A percentile compares a stretch with the other conserved stretches of the same genome.
Conservation (phyloP, 345 rosid genomes). For the Anastatica hierochuntica region DNA sequence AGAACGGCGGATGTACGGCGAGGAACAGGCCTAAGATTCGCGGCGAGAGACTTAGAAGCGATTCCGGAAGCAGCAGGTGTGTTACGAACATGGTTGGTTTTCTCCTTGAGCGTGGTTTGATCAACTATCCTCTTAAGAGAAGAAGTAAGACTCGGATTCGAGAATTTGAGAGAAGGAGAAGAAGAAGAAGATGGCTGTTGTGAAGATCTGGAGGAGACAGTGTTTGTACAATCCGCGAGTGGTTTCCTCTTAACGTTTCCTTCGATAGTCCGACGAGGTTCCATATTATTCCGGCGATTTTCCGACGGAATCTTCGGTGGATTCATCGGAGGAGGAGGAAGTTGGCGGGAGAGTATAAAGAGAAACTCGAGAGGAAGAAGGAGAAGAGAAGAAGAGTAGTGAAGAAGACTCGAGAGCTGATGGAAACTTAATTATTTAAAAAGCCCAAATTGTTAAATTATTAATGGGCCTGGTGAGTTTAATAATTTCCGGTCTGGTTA, state of each 20-base stretch:
- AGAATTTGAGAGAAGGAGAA: constrained; percentile 22
- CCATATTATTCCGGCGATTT: constrained; percentile 3
- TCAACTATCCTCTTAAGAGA: not conserved
- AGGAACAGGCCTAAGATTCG: not conserved
- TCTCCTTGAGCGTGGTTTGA: constrained; percentile 5
- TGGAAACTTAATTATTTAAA: not conserved
- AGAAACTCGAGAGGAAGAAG: constrained; percentile 1
- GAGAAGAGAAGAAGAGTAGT: too few species aligned
- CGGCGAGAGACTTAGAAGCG: not conserved
- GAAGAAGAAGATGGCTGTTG: constrained; percentile 17
- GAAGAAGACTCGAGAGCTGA: constrained; percentile 7
- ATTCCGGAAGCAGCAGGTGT: not conserved
- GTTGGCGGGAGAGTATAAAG: too few species aligned
- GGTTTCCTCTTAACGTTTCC: constrained; percentile 10
- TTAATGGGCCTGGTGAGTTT: constrained; percentile 18
- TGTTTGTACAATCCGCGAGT: constrained; percentile 29
- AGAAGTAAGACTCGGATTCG: constrained; percentile 26
- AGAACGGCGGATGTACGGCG: constrained; percentile 19
- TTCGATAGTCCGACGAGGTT: constrained; percentile 13
- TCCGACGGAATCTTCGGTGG: too few species aligned
- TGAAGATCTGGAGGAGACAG: constrained; percentile 15
- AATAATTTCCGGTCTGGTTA: too few species aligned
- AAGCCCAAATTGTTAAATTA: not conserved
- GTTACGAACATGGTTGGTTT: not conserved
- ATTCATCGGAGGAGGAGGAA: too few species aligned